A percentile compares a stretch with the other conserved stretches of the same genome.
These are phyloP conservation scores for Musa schizocarpa DNA, from an alignment of 176 grass and related monocot genomes.

Conservation along the genomic window DNA sequence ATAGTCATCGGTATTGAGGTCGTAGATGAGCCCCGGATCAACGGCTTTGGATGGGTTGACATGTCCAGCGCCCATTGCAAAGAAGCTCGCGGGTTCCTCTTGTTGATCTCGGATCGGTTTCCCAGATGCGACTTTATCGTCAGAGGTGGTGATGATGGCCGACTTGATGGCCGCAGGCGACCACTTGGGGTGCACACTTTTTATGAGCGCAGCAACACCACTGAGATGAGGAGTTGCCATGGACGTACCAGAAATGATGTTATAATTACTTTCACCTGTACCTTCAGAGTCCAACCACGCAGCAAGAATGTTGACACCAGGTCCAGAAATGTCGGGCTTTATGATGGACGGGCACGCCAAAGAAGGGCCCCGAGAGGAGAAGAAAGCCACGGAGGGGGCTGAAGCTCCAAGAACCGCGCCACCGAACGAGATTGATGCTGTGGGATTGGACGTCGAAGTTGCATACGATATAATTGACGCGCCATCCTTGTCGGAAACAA, in stretches of 20 bases:
- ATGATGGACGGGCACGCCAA: slow-evolving; percentile 51
- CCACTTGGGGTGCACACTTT: background rate
- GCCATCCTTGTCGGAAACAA: slow-evolving; percentile 37
- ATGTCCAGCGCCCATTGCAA: background rate
- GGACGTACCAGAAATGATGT: slow-evolving; percentile 84
- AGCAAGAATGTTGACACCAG: slow-evolving; percentile 82
- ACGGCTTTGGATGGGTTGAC: background rate
- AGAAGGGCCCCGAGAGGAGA: slow-evolving; percentile 71
- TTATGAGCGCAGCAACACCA: background rate
- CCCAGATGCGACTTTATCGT: background rate
- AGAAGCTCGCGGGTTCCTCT: background rate
- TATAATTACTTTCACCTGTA: background rate
- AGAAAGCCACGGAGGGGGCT: slow-evolving; percentile 49
- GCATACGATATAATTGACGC: slow-evolving; percentile 36
- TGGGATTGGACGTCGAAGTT: slow-evolving; percentile 37
- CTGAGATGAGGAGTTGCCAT: slow-evolving; percentile 33
- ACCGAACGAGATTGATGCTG: slow-evolving; percentile 50
- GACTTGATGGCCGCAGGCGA: background rate
- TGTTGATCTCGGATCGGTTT: background rate
- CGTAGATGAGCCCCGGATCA: background rate
- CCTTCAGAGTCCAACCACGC: slow-evolving; percentile 32
- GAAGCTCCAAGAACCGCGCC: slow-evolving; percentile 59
- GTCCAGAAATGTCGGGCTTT: slow-evolving; percentile 81
- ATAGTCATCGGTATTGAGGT: background rate
- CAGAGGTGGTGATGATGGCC: background rate